phyloP scores from a whole-genome alignment of 2,329 filamentous ascomycete genomes.

The Sarocladiaceae sp. region DNA sequence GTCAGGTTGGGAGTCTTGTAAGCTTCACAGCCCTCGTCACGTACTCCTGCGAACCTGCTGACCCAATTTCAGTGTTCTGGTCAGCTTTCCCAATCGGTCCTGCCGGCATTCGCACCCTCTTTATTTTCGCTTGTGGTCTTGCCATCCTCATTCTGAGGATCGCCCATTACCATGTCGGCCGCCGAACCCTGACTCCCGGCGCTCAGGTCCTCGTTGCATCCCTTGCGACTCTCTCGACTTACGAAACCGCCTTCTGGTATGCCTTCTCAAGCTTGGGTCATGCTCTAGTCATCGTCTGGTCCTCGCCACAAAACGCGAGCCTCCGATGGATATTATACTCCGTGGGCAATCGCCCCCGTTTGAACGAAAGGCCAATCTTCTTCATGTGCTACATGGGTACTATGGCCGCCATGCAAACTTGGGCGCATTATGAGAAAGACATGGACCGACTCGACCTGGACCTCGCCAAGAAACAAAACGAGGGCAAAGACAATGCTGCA shows the following conservation, averaged over 20 bases:
- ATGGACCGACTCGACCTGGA: slow-evolving; percentile 58
- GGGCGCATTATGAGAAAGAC: slow-evolving; percentile 67
- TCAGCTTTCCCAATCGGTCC: slow-evolving; percentile 78
- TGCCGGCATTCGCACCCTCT: slow-evolving; percentile 67
- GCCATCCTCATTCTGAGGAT: slow-evolving; percentile 82
- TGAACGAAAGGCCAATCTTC: slow-evolving; percentile 87
- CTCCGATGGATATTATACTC: slow-evolving; percentile 71
- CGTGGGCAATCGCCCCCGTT: slow-evolving; percentile 64
- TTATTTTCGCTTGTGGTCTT: slow-evolving; percentile 74
- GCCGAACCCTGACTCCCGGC: slow-evolving; percentile 65
- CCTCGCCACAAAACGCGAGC: slow-evolving; percentile 53
- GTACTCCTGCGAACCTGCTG: not conserved
- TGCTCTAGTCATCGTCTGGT: slow-evolving; percentile 76
- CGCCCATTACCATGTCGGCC: slow-evolving; percentile 72
- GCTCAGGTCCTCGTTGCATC: slow-evolving; percentile 59
- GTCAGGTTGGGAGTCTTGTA: slow-evolving; percentile 66
- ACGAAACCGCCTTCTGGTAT: slow-evolving; percentile 74
- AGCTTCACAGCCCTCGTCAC: slow-evolving; percentile 26
- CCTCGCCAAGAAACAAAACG: slow-evolving; percentile 19
- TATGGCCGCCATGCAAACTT: slow-evolving; percentile 66
- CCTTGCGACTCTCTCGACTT: slow-evolving; percentile 54
- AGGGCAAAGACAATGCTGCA: slow-evolving; percentile 19
- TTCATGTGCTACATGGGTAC: slow-evolving; percentile 66
- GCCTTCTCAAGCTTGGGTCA: slow-evolving; percentile 73
- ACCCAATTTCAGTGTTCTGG: slow-evolving; percentile 62